Conservation (phyloP, 1,284 basidiomycete genomes). For the Agaricales sp. region DNA sequence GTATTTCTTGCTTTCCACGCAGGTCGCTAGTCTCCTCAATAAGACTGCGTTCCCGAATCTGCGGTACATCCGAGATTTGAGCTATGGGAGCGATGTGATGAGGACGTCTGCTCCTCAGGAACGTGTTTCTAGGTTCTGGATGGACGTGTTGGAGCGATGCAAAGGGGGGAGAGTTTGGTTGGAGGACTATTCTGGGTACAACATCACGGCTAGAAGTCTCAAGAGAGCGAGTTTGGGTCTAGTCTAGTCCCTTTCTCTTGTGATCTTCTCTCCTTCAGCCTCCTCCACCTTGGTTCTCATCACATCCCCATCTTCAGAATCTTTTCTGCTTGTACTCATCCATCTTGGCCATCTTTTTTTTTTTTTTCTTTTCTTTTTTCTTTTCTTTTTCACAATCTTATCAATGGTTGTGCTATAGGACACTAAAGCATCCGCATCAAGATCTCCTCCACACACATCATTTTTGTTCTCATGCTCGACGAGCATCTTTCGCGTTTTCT, state of each 20-base stretch:
- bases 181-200: constrained; percentile 42
- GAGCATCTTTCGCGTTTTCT: too few relatives aligned
- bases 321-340: not conserved
- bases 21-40: constrained; percentile 48
- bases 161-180: constrained; percentile 39
- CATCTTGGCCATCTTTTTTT: too few relatives aligned
- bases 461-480: too few relatives aligned
- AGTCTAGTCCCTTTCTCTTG: not conserved
- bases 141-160: constrained; percentile 33
- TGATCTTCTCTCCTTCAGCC: not conserved
- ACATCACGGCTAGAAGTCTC: constrained; percentile 19
- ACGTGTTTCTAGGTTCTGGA: constrained; percentile 40
- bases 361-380: too few relatives aligned
- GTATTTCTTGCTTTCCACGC: constrained; percentile 57
- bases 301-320: not conserved
- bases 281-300: not conserved
- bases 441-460: not conserved
- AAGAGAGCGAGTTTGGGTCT: not conserved
- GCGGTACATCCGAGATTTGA: constrained; percentile 53
- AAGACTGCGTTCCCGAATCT: constrained; percentile 51
- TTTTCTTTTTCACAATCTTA: too few relatives aligned
- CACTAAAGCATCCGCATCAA: not conserved
- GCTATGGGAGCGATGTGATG: constrained; percentile 29
- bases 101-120: constrained; percentile 17
- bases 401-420: too few relatives aligned